Evolutionary conservation across 305 asterid genomes (phyloP), one percentile per base, ranked within the genome.

Genomic region (Striga hermonthica): DNA sequence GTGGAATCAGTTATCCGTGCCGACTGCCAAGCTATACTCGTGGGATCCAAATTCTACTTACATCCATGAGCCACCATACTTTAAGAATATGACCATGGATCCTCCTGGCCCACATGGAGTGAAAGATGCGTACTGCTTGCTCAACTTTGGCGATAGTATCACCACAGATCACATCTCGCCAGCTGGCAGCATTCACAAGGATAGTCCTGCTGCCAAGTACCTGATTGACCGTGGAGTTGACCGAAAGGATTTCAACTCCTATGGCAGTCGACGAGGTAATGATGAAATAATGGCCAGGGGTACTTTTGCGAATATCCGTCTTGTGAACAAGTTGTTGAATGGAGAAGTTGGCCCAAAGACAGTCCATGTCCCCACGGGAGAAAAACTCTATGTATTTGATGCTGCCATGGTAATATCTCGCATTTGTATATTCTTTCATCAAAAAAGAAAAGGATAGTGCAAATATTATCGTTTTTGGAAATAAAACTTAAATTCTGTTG

Each of bases 201-300:
- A 92, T 60, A 92, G 97, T 76, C 96, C 98, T 11, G 95, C 98
- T 63, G 97, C 97, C 61, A 92, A 83, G 70, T 89, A 48, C 70
- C 91, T 92, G 61, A 69, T 76, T 12, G 95, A 87, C 68, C 88
- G 69, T 45, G 95, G 97, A 65, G 95, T 89, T 9, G 95, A 87
- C 28, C 85, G 88, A 55, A 92, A 64, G 82, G 96, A 87, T 73
- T 87, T 92, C 79, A 92, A 92, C 73, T 89, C 97, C 65, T 92
- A 87, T 73, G 98, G 98, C 16, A 92, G 98, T 71, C 95, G 98
- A 13, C 90, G 98, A 69, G 98, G 98, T 55, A 92, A 92, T 62
- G 98, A 92, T 81, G 95, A 92, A 75, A 85, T 89, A 66, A 92
- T 92, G 97, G 98, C 97, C 0, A 78, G 96, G 77, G 98, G 98